phyloP scores from a whole-genome alignment of 352 stramenopile species.

The Globisporangium perplexum region DNA sequence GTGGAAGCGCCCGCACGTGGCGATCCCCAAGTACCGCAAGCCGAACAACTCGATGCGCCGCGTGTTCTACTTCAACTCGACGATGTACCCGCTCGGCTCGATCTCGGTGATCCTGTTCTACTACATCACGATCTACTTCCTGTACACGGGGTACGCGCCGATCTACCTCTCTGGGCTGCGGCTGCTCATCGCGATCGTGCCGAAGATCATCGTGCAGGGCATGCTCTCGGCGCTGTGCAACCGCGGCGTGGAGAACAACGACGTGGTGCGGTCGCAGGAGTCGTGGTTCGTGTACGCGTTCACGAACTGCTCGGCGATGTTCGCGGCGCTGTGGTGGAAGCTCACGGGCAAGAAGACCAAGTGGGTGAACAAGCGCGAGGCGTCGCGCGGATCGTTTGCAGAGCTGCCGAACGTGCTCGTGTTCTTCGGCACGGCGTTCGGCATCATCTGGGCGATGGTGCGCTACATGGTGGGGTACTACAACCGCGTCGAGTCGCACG shows the following conservation, averaged over 20 bases:
- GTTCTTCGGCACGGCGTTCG: conserved; percentile 69
- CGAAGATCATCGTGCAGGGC: conserved; percentile 72
- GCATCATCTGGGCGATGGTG: conserved; percentile 72
- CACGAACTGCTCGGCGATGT: conserved; percentile 72
- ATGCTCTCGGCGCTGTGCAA: conserved; percentile 69
- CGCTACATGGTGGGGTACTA: conserved; percentile 70
- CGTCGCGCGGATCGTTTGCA: conserved; percentile 51
- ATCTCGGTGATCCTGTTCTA: conserved; percentile 75
- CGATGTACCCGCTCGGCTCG: conserved; percentile 73
- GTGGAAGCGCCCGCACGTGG: conserved; percentile 72
- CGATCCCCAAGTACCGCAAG: conserved; percentile 77
- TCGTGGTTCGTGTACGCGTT: conserved; percentile 82
- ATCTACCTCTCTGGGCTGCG: conserved; percentile 77
- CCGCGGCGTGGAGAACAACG: conserved; percentile 71
- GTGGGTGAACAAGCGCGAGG: conserved; percentile 68
- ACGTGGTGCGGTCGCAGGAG: conserved; percentile 77
- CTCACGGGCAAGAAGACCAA: conserved; percentile 63
- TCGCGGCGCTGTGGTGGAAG: conserved; percentile 76
- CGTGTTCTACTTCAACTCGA: conserved; percentile 84
- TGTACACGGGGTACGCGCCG: conserved; percentile 79
- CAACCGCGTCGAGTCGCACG: conserved; percentile 65
- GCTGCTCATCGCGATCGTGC: conserved; percentile 56
- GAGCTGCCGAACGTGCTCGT: conserved; percentile 80
- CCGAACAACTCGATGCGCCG: conserved; percentile 76
- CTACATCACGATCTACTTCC: conserved; percentile 84